These are phyloP conservation scores for Myriosclerotinia duriaeana DNA, from an alignment of 2,329 filamentous ascomycete genomes.

Conservation along the genomic window DNA sequence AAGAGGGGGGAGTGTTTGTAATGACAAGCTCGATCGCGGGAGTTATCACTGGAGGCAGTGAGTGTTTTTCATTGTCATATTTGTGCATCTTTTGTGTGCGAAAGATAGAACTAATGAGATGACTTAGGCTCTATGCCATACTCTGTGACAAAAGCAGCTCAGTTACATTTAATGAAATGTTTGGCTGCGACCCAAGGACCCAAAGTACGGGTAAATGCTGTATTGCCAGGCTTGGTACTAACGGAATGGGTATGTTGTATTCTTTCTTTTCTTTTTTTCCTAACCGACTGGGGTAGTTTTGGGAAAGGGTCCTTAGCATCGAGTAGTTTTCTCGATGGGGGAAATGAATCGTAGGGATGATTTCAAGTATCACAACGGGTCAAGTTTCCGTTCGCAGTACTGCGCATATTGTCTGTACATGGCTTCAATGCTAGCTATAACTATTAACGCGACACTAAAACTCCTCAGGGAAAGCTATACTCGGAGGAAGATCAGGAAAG, in stretches of 20 bases:
- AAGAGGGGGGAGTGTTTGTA: constrained; percentile 62
- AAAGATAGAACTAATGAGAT: background rate
- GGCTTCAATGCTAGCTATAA: background rate
- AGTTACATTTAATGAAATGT: constrained; percentile 65
- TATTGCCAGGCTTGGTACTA: constrained; percentile 62
- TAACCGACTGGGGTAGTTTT: background rate
- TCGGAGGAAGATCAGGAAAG: constrained; percentile 50
- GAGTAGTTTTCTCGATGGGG: background rate
- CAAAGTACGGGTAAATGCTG: constrained; percentile 63
- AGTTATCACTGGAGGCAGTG: constrained; percentile 32
- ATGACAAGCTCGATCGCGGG: constrained; percentile 63
- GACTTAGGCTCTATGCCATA: constrained; percentile 28
- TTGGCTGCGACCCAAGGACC: constrained; percentile 61
- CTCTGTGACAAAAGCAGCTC: constrained; percentile 47
- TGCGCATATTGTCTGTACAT: background rate
- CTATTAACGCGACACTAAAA: background rate
- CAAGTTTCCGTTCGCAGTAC: background rate
- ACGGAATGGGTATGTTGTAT: constrained; percentile 57
- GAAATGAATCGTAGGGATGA: background rate
- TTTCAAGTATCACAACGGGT: background rate
- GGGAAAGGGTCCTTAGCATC: too few relatives aligned
- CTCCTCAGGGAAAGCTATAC: constrained; percentile 50
- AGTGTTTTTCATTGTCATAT: background rate
- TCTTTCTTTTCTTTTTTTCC: background rate
- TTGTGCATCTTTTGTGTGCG: background rate